Evolutionary conservation across 352 stramenopile genomes (phyloP).

Genomic region (Globisporangium nodosum): DNA sequence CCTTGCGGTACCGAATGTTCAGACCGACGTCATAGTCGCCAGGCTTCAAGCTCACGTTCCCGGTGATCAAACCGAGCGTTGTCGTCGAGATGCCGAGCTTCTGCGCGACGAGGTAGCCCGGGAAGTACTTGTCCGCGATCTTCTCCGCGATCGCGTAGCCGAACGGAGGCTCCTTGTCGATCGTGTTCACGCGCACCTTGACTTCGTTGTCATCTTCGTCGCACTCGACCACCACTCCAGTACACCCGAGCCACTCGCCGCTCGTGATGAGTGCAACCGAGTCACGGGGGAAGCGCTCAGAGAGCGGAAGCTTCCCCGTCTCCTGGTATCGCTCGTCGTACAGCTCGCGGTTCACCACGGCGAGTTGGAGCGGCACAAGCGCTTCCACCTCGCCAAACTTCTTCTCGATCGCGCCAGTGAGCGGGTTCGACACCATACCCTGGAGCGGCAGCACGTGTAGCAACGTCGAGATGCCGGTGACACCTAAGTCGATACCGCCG

Average conservation of each 20-base stretch:
- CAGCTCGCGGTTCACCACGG: slow-evolving; percentile 87
- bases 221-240: slow-evolving; percentile 62
- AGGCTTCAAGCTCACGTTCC: slow-evolving; percentile 92
- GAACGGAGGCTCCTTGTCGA: slow-evolving; percentile 95
- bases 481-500: slow-evolving; percentile 91
- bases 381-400: slow-evolving; percentile 94
- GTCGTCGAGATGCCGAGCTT: slow-evolving; percentile 90
- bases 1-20: slow-evolving; percentile 77
- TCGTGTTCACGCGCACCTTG: slow-evolving; percentile 88
- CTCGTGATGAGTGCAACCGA: slow-evolving; percentile 86
- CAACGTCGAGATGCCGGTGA: slow-evolving; percentile 54
- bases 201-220: slow-evolving; percentile 74
- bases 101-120: slow-evolving; percentile 74
- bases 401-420: slow-evolving; percentile 93
- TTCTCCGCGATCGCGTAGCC: slow-evolving; percentile 91
- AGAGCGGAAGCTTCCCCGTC: slow-evolving; percentile 65
- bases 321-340: slow-evolving; percentile 94
- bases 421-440: slow-evolving; percentile 92
- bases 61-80: slow-evolving; percentile 92
- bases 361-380: slow-evolving; percentile 95
- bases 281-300: slow-evolving; percentile 87
- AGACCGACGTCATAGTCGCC: slow-evolving; percentile 88
- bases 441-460: slow-evolving; percentile 86
- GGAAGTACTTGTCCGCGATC: slow-evolving; percentile 87
- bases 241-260: slow-evolving; percentile 89